These are phyloP conservation scores for Casuarina glauca DNA, from an alignment of 306 rosid species.

Conservation along the genomic window DNA sequence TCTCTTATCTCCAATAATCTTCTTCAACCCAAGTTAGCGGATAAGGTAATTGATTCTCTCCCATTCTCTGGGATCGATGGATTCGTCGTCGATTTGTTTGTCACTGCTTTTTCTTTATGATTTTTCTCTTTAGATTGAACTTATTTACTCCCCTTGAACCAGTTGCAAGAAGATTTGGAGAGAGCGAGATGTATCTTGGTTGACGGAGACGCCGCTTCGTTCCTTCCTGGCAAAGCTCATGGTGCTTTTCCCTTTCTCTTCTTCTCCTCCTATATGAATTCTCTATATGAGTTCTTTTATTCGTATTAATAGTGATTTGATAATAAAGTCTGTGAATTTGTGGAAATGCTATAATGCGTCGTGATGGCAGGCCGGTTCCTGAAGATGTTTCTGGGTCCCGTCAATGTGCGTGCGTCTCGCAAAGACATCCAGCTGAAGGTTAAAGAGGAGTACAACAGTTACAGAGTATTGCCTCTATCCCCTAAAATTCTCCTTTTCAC, in stretches of 20 bases:
- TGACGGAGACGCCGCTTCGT: slow-evolving; percentile 85
- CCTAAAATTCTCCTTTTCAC: neutral
- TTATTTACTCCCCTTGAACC: slow-evolving; percentile 7
- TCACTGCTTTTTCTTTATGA: neutral
- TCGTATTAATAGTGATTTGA: neutral
- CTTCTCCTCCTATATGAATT: neutral
- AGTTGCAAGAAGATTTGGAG: slow-evolving; percentile 90
- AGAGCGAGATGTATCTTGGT: slow-evolving; percentile 69
- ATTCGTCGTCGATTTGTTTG: neutral
- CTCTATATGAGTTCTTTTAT: neutral
- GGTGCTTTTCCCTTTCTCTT: slow-evolving; percentile 38
- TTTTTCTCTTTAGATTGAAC: neutral
- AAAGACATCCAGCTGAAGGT: slow-evolving; percentile 93
- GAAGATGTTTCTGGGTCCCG: slow-evolving; percentile 95
- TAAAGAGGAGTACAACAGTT: slow-evolving; percentile 96
- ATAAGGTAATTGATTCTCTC: slow-evolving; percentile 42
- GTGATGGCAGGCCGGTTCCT: slow-evolving; percentile 61
- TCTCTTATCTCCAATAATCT: slow-evolving; percentile 53
- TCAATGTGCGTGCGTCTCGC: slow-evolving; percentile 81
- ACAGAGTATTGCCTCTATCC: slow-evolving; percentile 51
- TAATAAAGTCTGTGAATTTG: neutral
- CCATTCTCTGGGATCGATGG: neutral
- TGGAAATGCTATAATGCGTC: neutral
- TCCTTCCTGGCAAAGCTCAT: slow-evolving; percentile 75
- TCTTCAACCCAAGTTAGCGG: slow-evolving; percentile 53